Evolutionary conservation across 1,284 basidiomycete genomes (phyloP).

Genomic region (Irpex lacteus): DNA sequence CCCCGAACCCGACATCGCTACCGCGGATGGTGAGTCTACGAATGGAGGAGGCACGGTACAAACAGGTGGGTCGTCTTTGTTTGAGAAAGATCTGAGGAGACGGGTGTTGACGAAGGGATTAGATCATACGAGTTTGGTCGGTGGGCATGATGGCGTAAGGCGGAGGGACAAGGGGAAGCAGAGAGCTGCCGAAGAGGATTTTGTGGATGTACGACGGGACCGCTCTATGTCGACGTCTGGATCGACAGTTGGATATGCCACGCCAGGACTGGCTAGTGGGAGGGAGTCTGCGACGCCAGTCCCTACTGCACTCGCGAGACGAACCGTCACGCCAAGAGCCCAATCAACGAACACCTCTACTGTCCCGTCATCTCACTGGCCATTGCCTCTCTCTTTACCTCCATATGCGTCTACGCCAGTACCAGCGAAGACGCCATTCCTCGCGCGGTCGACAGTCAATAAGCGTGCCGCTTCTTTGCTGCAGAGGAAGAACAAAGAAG

Average conservation of each 20-base stretch:
- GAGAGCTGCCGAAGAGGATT: slow-evolving; percentile 2
- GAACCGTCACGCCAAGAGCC: not conserved
- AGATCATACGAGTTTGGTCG: not conserved
- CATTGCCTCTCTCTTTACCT: not conserved
- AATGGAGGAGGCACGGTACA: not conserved
- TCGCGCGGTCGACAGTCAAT: not conserved
- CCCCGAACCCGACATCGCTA: slow-evolving; percentile 14
- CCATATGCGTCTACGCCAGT: not conserved
- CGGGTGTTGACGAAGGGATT: slow-evolving; percentile 15
- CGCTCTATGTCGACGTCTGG: not conserved
- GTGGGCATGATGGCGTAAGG: not conserved
- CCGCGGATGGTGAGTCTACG: slow-evolving; percentile 3
- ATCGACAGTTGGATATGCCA: not conserved
- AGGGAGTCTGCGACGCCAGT: not conserved
- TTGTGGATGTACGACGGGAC: not conserved
- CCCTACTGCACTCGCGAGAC: not conserved
- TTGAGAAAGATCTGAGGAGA: slow-evolving; percentile 7
- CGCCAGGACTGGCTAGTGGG: not conserved
- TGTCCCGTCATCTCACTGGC: not conserved
- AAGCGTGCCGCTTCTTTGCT: not conserved
- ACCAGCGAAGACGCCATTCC: not conserved
- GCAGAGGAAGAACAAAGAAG: slow-evolving; percentile 21
- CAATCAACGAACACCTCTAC: not conserved
- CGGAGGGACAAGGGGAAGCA: slow-evolving; percentile 15
- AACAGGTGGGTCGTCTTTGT: slow-evolving; percentile 13